These are phyloP conservation scores for Diaporthe velutina DNA, from an alignment of 2,329 filamentous ascomycete species.

Conservation along the genomic window DNA sequence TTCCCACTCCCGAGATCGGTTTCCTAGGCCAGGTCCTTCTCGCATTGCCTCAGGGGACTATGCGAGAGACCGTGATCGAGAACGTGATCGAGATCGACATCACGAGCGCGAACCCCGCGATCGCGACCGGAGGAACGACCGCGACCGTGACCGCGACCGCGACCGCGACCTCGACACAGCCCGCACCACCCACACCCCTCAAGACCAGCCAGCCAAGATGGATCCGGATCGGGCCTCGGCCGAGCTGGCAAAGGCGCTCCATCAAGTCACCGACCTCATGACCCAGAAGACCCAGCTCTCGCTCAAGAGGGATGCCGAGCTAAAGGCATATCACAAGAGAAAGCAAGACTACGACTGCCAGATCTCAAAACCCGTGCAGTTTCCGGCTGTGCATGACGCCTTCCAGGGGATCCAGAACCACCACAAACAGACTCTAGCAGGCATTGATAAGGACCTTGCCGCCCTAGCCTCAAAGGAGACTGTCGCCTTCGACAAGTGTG, in stretches of 20 bases:
- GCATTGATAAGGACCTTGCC: constrained; percentile 28
- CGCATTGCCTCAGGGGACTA: constrained; percentile 9
- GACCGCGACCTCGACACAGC: constrained; percentile 14
- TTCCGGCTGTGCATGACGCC: constrained; percentile 30
- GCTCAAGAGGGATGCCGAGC: constrained; percentile 31
- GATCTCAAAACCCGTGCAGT: constrained; percentile 14
- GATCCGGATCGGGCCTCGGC: constrained; percentile 25
- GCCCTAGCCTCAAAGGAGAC: background rate
- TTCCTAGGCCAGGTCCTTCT: constrained; percentile 4
- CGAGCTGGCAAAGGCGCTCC: constrained; percentile 30
- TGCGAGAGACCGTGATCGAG: constrained; percentile 3
- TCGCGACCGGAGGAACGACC: constrained; percentile 19
- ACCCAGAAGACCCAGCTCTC: constrained; percentile 23
- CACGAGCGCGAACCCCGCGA: constrained; percentile 11
- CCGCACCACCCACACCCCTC: background rate
- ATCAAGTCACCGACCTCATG: constrained; percentile 16
- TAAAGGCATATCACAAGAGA: constrained; percentile 22
- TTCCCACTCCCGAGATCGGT: constrained; percentile 12
- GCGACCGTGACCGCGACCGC: constrained; percentile 28
- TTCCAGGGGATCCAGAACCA: constrained; percentile 13
- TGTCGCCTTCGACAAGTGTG: background rate
- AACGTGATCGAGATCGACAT: background rate
- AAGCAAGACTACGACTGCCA: constrained; percentile 23
- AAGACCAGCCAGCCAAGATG: constrained; percentile 11
- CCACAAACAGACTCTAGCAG: constrained; percentile 12